Conservation (phyloP, 2,329 filamentous ascomycete species). For the Ilyonectria destructans region DNA sequence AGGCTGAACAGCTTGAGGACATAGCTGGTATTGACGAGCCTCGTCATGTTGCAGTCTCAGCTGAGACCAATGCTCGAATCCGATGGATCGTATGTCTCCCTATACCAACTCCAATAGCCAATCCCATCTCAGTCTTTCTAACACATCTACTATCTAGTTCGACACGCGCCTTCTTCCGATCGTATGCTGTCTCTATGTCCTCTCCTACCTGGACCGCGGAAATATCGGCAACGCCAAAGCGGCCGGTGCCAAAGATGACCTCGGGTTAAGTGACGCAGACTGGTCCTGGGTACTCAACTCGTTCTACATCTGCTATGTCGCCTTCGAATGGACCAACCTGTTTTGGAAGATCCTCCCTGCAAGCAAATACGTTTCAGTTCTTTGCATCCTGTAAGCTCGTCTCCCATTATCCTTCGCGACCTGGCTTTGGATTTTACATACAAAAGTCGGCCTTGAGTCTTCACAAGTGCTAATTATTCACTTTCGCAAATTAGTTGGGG, state of each 20-base stretch:
- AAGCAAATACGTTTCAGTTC: slow-evolving; percentile 28
- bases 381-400: slow-evolving; percentile 35
- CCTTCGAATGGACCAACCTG: slow-evolving; percentile 43
- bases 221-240: slow-evolving; percentile 45
- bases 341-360: slow-evolving; percentile 43
- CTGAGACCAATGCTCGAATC: slow-evolving; percentile 23
- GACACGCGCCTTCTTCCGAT: slow-evolving; percentile 38
- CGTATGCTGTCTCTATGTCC: slow-evolving; percentile 41
- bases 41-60: slow-evolving; percentile 2
- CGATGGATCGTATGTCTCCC: slow-evolving; percentile 8
- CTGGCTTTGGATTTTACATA: fast-evolving
- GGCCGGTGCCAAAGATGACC: slow-evolving; percentile 34
- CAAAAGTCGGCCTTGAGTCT: neutral
- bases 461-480: neutral
- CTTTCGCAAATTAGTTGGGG: slow-evolving; percentile 33
- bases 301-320: slow-evolving; percentile 40
- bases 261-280: slow-evolving; percentile 26
- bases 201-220: slow-evolving; percentile 42
- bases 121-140: neutral
- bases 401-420: too few species aligned
- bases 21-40: slow-evolving; percentile 20
- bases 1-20: slow-evolving; percentile 29
- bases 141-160: slow-evolving; percentile 25
- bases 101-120: neutral
- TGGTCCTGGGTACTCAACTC: slow-evolving; percentile 45